A percentile compares a stretch with the other conserved stretches of the same genome.
These are phyloP conservation scores for Thelephora aurantiotincta DNA, from an alignment of 768 basidiomycete genomes.

Conservation along the genomic window DNA sequence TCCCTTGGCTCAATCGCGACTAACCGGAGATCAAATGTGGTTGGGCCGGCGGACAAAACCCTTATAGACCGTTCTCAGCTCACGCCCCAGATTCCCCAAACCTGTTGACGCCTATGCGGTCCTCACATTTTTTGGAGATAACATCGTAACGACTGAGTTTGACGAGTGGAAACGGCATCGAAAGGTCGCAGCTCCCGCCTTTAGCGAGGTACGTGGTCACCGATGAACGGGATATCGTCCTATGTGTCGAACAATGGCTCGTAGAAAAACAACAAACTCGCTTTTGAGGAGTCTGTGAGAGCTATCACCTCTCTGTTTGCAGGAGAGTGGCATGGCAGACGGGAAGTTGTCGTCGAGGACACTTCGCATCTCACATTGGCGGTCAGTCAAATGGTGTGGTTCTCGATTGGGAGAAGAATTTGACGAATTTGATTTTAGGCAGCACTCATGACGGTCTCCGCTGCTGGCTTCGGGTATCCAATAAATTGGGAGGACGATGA, in stretches of 20 bases:
- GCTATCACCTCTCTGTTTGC: conserved; percentile 19
- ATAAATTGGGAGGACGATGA: conserved; percentile 26
- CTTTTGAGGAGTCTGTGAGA: conserved; percentile 22
- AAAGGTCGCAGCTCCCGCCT: conserved; percentile 49
- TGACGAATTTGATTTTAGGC: conserved; percentile 21
- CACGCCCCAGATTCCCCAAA: conserved; percentile 42
- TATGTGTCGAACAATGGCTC: background rate
- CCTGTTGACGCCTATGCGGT: conserved; percentile 30
- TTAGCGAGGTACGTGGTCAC: conserved; percentile 35
- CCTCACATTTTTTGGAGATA: conserved; percentile 39
- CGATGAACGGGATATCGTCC: background rate
- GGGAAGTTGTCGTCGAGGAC: conserved; percentile 16
- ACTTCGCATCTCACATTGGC: background rate
- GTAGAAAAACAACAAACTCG: conserved; percentile 23
- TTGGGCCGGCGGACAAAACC: too few species aligned
- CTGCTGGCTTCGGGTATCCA: conserved; percentile 47
- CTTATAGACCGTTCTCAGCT: conserved; percentile 34
- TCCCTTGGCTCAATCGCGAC: too few species aligned
- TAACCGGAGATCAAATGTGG: background rate
- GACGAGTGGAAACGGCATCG: conserved; percentile 54
- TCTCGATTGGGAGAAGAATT: background rate
- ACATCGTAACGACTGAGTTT: conserved; percentile 52
- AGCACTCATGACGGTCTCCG: conserved; percentile 39
- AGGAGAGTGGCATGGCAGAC: conserved; percentile 32
- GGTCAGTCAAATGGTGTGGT: conserved; percentile 9